phyloP scores from a whole-genome alignment of 345 rosid species.

The Sisymbrium irio region DNA sequence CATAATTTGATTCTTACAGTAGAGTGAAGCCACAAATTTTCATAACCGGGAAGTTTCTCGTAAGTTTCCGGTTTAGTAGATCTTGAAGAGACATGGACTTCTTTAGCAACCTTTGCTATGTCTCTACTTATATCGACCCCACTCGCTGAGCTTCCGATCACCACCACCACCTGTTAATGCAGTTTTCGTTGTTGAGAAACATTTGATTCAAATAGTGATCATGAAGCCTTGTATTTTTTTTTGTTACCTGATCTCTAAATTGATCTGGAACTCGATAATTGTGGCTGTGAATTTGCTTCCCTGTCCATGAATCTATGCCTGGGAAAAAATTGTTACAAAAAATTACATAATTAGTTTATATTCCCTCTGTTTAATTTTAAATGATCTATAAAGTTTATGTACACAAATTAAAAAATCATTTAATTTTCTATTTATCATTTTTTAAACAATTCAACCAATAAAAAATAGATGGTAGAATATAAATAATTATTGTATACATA shows the following conservation, averaged over 20 bases:
- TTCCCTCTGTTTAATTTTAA: too few species aligned
- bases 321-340: too few species aligned
- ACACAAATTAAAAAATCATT: too few species aligned
- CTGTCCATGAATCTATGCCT: neutral
- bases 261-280: neutral
- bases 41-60: slow-evolving; percentile 39
- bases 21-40: slow-evolving; percentile 68
- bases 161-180: slow-evolving; percentile 39
- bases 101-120: slow-evolving; percentile 57
- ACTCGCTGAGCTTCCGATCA: slow-evolving; percentile 50
- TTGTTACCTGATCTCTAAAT: neutral
- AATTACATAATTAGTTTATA: too few species aligned
- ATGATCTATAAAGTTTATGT: too few species aligned
- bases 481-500: too few species aligned
- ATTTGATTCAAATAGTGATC: neutral
- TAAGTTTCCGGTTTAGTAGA: slow-evolving; percentile 43
- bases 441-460: too few species aligned
- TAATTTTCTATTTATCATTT: too few species aligned
- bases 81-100: slow-evolving; percentile 64
- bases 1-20: slow-evolving; percentile 31
- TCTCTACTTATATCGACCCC: slow-evolving; percentile 65
- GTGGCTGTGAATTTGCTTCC: neutral
- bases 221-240: neutral
- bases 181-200: neutral
- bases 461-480: too few species aligned